These are phyloP conservation scores for Parachaetomium inaequale DNA, from an alignment of 495 filamentous ascomycete genomes.

Conservation along the genomic window DNA sequence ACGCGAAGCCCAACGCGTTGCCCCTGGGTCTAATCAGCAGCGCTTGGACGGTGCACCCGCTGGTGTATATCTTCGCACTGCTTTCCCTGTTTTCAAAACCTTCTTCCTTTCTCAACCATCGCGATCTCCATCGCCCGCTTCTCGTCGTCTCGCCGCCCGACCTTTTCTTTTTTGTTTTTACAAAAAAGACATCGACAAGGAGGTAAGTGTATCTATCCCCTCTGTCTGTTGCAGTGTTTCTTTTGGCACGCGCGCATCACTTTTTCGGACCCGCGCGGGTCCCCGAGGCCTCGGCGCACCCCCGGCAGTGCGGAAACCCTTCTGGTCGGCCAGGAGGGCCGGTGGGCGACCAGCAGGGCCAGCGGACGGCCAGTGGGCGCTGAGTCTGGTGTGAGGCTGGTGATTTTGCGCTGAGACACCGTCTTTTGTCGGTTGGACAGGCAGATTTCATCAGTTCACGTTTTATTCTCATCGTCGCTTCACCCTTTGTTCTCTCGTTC, in stretches of 20 bases:
- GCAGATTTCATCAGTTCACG: background rate
- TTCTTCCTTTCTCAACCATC: background rate
- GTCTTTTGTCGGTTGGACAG: background rate
- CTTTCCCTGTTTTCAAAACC: background rate
- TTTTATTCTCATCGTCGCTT: background rate
- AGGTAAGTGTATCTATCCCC: slow-evolving; percentile 1
- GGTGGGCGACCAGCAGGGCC: background rate
- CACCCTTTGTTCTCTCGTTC: background rate
- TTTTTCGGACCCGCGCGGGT: background rate
- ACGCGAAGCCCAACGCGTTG: background rate
- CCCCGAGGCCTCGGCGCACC: background rate
- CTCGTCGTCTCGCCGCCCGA: background rate
- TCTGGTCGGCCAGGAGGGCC: background rate
- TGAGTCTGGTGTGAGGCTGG: background rate
- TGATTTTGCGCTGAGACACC: background rate
- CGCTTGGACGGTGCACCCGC: background rate
- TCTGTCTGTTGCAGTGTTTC: background rate
- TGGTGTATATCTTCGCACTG: background rate
- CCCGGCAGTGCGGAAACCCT: background rate
- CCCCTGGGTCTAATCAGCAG: background rate
- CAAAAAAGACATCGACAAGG: slow-evolving; percentile 1
- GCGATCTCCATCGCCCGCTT: background rate
- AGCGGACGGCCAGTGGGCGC: background rate
- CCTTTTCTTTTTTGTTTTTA: slow-evolving; percentile 2
- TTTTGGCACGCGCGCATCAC: background rate